phyloP scores from a whole-genome alignment of 2,329 filamentous ascomycete species.

The Whalleya microplaca region DNA sequence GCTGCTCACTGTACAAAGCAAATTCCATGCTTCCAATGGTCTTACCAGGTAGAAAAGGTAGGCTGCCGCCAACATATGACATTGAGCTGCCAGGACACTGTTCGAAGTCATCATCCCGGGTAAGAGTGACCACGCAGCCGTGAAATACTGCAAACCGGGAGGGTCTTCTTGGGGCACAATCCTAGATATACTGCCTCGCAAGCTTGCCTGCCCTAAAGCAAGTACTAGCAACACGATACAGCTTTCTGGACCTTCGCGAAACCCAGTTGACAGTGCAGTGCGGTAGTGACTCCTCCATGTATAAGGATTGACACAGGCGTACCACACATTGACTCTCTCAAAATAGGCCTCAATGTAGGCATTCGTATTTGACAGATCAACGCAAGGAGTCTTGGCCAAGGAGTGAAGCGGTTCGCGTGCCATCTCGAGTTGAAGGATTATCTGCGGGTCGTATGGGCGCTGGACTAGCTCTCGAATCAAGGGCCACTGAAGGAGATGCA shows the following conservation, averaged over 20 bases:
- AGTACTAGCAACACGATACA: constrained; percentile 81
- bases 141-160: constrained; percentile 78
- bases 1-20: constrained; percentile 78
- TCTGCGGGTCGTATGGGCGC: constrained; percentile 77
- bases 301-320: constrained; percentile 82
- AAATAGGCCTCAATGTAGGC: constrained; percentile 81
- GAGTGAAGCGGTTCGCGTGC: constrained; percentile 73
- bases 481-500: constrained; percentile 80
- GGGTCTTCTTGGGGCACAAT: constrained; percentile 71
- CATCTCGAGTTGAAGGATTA: constrained; percentile 82
- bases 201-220: constrained; percentile 75
- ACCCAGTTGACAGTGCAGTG: constrained; percentile 73
- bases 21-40: constrained; percentile 81
- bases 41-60: constrained; percentile 84
- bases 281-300: constrained; percentile 78
- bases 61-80: constrained; percentile 77
- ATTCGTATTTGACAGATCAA: constrained; percentile 75
- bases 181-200: constrained; percentile 75
- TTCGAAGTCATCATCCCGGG: constrained; percentile 81
- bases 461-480: constrained; percentile 78
- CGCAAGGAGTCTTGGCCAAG: constrained; percentile 64
- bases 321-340: constrained; percentile 81
- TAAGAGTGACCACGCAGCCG: constrained; percentile 76
- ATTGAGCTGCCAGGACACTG: constrained; percentile 77
- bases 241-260: constrained; percentile 78